phyloP scores from a whole-genome alignment of 192 early-diverging fungal species.

The Mycoemilia scoparia region DNA sequence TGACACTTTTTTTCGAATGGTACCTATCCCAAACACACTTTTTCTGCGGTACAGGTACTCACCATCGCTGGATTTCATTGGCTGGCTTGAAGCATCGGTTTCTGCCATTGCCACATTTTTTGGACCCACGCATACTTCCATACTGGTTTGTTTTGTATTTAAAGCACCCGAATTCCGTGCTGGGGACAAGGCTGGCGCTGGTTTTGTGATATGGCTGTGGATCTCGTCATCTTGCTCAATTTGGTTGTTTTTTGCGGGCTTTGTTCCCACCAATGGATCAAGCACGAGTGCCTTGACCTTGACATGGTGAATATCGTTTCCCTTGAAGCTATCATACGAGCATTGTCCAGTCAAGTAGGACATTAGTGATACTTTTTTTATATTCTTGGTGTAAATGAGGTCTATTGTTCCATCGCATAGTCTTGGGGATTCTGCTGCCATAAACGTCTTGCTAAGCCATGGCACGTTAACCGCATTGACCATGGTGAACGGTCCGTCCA shows the following conservation, averaged over 20 bases:
- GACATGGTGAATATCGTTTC: slow-evolving; percentile 17
- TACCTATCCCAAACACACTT: no score
- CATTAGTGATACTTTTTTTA: slow-evolving; percentile 21
- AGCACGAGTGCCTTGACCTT: slow-evolving; percentile 38
- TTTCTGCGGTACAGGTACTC: no score
- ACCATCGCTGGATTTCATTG: no score
- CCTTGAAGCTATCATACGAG: slow-evolving; percentile 25
- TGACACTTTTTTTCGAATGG: no score
- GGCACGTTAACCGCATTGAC: slow-evolving; percentile 39
- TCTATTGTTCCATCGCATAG: slow-evolving; percentile 33
- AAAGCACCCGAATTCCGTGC: neutral
- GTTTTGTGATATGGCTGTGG: slow-evolving; percentile 3
- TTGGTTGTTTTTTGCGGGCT: no score
- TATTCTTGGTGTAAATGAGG: slow-evolving; percentile 28
- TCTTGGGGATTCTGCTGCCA: slow-evolving; percentile 28
- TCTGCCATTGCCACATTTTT: neutral
- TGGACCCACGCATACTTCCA: neutral
- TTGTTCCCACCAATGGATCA: slow-evolving; percentile 27
- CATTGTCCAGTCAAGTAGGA: slow-evolving; percentile 21
- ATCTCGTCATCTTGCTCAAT: slow-evolving; percentile 20
- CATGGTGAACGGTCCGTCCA: slow-evolving; percentile 31
- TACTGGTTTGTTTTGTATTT: neutral
- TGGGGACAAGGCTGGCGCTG: slow-evolving; percentile 4
- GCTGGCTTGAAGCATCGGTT: neutral
- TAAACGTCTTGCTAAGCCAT: slow-evolving; percentile 34